phyloP scores from a whole-genome alignment of 352 stramenopile genomes.

The Blastocystis hominis region DNA sequence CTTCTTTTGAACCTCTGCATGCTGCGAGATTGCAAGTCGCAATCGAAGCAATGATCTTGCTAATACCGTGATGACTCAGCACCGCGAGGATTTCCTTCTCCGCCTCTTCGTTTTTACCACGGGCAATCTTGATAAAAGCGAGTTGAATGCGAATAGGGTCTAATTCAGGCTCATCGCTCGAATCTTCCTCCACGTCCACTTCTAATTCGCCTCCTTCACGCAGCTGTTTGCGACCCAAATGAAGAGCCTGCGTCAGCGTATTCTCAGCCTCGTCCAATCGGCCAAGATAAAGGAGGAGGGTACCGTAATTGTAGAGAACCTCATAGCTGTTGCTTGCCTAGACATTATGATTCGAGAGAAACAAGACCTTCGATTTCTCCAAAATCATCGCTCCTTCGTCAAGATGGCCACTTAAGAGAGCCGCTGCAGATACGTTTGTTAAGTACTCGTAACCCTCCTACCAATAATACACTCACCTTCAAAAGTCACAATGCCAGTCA shows the following conservation, averaged over 20 bases:
- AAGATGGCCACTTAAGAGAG: not conserved
- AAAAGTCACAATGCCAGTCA: not conserved
- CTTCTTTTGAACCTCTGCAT: not conserved
- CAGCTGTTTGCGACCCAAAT: conserved; percentile 15
- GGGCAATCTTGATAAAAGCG: not conserved
- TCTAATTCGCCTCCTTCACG: not conserved
- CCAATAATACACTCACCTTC: not conserved
- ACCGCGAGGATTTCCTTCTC: not conserved
- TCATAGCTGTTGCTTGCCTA: conserved; percentile 40
- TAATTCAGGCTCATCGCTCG: not conserved
- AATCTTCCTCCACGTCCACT: conserved; percentile 5
- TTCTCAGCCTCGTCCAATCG: not conserved
- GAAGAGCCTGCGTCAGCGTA: not conserved
- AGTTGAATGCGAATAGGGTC: conserved; percentile 43
- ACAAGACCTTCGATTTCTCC: conserved; percentile 21
- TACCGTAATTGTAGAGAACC: conserved; percentile 49
- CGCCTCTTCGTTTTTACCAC: not conserved
- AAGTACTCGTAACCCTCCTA: conserved; percentile 45
- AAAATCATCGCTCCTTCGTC: not conserved
- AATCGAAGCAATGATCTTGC: conserved; percentile 3
- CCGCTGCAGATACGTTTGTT: conserved; percentile 31
- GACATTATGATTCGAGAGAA: not conserved
- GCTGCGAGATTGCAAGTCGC: conserved; percentile 22
- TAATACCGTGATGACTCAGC: not conserved
- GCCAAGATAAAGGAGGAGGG: conserved; percentile 1